Conservation (phyloP, 169 alveolate species). For the Eimeria sp. region DNA sequence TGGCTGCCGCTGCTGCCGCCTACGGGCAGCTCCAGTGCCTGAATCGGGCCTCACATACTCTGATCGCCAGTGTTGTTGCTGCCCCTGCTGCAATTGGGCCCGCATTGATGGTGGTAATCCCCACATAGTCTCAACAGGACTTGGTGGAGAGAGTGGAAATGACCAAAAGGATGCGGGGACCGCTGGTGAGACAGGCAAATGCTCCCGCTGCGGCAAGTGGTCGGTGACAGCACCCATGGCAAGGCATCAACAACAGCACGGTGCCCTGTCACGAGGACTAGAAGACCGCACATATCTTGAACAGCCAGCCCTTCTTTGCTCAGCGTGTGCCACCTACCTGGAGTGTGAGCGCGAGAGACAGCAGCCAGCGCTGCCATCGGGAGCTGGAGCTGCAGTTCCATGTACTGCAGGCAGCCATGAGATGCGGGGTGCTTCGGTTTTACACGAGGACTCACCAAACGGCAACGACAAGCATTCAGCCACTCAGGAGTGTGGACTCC, state of each 20-base stretch:
- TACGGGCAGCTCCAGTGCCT: background rate
- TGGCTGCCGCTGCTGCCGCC: slow-evolving; percentile 70
- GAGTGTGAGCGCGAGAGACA: slow-evolving; percentile 4
- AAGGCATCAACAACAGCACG: background rate
- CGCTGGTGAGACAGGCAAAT: slow-evolving; percentile 7
- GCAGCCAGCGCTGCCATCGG: background rate
- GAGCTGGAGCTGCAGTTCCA: background rate
- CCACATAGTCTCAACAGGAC: background rate
- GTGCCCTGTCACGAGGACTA: background rate
- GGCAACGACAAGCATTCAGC: background rate
- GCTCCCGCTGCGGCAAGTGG: slow-evolving; percentile 58
- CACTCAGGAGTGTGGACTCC: background rate
- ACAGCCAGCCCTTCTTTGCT: slow-evolving; percentile 27
- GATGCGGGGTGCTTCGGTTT: background rate
- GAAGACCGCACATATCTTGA: background rate
- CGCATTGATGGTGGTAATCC: background rate
- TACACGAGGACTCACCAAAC: background rate
- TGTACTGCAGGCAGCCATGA: background rate
- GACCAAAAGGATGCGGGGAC: background rate
- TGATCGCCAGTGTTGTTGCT: slow-evolving; percentile 43
- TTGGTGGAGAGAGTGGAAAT: background rate
- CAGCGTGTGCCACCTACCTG: slow-evolving; percentile 45
- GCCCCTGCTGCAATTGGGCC: slow-evolving; percentile 25
- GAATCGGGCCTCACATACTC: background rate
- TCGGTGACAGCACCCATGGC: background rate